Evolutionary conservation across 805 yeast species (phyloP), one percentile per base, ranked within the genome.

Genomic region (Wickerhamomyces sydowiorum): DNA sequence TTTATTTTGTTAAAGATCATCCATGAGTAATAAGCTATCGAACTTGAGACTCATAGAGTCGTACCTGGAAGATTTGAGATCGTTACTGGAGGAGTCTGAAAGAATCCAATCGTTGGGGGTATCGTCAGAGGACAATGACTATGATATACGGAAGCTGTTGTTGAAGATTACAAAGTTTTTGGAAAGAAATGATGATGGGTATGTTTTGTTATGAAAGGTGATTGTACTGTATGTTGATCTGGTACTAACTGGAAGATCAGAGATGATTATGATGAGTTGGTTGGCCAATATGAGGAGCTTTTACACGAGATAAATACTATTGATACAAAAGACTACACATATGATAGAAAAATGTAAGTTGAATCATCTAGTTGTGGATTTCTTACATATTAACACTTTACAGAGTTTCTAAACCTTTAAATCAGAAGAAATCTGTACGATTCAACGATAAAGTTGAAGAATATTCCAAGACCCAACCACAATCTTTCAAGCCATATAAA

Each of bases 161-260:
- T 40, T 27, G 13, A 57, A 57, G 46, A 50, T 51, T 10, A 40
- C 44, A 7, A 52, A 53, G 40, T 57, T 52, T 23, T 34, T 57
- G 4, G 51, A 53, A 29, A 47, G 59, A 23, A 52, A 57, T 24
- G 61, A 57, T 34, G 60, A 57, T 39, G 61, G 51, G 47, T 45
- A 37, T 17, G 52, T 44, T 7, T 23, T 23, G 25, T n/a, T n/a
- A n/a, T n/a, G n/a, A n/a, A 23, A 23, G 10, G 7, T 10, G 25
- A 7, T 23, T 7, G 25, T 7, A 23, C 7, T 23, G 10, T 10
- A 7, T 10, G 7, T 23, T 23, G 25, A 7, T 36, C 6, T 13
- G 12, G 4, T 36, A 36, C 45, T 47, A 44, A 47, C 45, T 14
- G 18, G 7, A 18, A n/a, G 5, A 28, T 13, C 28, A 52, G 56